Conservation (phyloP, 2,329 filamentous ascomycete species). For the Truncatella angustata region DNA sequence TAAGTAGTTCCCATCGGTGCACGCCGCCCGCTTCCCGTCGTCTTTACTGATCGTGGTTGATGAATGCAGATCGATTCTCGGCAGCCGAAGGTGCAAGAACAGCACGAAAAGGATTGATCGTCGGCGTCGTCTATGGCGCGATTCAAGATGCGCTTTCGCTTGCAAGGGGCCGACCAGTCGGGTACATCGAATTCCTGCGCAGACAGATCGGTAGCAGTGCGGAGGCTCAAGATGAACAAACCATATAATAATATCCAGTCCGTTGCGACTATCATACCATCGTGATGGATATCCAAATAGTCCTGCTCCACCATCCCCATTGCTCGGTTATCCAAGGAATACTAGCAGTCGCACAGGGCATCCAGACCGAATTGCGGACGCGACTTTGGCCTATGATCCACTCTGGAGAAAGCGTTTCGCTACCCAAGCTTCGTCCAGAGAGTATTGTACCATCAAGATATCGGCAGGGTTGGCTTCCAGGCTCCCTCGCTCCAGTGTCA, state of each 20-base stretch:
- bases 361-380: background rate
- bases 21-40: background rate
- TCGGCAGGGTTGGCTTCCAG: background rate
- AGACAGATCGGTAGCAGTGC: conserved; percentile 36
- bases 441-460: background rate
- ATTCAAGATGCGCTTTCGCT: conserved; percentile 73
- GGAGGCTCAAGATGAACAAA: conserved; percentile 16
- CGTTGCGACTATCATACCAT: background rate
- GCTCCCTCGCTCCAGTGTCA: too few relatives aligned
- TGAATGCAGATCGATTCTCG: conserved; percentile 68
- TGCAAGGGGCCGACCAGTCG: conserved; percentile 67
- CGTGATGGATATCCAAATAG: background rate
- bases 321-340: conserved; percentile 6
- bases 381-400: background rate
- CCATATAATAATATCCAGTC: conserved; percentile 7
- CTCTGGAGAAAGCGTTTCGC: too few relatives aligned
- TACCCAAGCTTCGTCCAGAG: background rate
- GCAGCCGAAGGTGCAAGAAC: conserved; percentile 73
- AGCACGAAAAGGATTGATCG: conserved; percentile 74
- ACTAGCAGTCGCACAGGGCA: background rate
- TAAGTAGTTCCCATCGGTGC: conserved; percentile 42
- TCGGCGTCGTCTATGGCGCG: conserved; percentile 77
- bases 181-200: conserved; percentile 69
- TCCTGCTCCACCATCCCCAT: background rate
- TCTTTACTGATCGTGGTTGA: conserved; percentile 8